These are phyloP conservation scores for Colletotrichum tropicale DNA, from an alignment of 2,329 filamentous ascomycete genomes.

Conservation along the genomic window DNA sequence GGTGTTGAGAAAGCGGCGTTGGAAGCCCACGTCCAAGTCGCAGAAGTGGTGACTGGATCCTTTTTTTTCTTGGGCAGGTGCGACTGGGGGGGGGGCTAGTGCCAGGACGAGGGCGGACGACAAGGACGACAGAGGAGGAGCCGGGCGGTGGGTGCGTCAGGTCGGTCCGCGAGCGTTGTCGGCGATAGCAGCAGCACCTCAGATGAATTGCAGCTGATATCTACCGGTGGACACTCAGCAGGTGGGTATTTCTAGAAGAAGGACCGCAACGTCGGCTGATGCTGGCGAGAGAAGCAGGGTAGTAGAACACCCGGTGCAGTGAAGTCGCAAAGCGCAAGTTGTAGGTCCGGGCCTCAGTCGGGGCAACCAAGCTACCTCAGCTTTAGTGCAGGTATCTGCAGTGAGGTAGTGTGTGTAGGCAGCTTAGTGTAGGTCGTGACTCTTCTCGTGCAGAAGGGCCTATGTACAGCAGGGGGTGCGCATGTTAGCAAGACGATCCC, in stretches of 20 bases:
- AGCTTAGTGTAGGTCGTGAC: slow-evolving; percentile 3
- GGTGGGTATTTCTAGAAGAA: slow-evolving; percentile 17
- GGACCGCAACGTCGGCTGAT: background rate
- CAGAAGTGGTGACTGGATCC: background rate
- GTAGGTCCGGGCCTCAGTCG: slow-evolving; percentile 10
- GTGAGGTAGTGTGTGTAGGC: background rate
- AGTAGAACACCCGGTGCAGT: background rate
- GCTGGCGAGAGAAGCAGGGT: background rate
- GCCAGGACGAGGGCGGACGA: background rate
- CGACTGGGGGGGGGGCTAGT: background rate
- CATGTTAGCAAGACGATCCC: slow-evolving; percentile 6
- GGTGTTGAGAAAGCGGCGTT: background rate
- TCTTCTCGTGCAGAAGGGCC: slow-evolving; percentile 4
- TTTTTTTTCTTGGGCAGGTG: background rate
- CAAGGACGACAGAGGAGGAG: background rate
- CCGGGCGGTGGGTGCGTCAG: background rate
- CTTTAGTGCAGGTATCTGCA: background rate
- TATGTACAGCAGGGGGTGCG: slow-evolving; percentile 9
- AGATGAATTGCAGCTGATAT: background rate
- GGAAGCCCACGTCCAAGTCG: slow-evolving; percentile 3
- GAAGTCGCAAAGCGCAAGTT: background rate
- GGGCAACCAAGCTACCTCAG: background rate
- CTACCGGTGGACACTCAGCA: background rate
- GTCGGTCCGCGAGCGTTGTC: slow-evolving; percentile 2
- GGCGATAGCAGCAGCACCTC: slow-evolving; percentile 1